Evolutionary conservation across 1,284 basidiomycete genomes (phyloP).

Genomic region (Coniophora puteana): DNA sequence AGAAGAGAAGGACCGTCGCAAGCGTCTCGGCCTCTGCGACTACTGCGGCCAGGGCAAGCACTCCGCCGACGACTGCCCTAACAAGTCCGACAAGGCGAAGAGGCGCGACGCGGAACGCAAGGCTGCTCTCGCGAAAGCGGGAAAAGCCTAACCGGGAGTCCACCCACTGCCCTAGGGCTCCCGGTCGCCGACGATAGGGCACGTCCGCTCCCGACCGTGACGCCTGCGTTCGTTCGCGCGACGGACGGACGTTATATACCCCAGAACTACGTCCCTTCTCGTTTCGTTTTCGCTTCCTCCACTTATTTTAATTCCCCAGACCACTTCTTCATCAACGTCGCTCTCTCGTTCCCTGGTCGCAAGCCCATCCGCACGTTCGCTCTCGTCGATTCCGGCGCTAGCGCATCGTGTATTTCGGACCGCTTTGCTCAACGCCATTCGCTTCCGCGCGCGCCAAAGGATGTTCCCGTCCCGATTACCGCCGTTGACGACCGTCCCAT

Average conservation of each 20-base stretch:
- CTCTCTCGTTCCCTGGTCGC: slow-evolving; percentile 26
- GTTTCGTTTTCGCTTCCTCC: slow-evolving; percentile 13
- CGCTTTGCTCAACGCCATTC: slow-evolving; percentile 27
- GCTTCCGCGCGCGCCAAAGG: slow-evolving; percentile 21
- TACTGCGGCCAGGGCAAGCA: slow-evolving; percentile 30
- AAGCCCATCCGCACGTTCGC: slow-evolving; percentile 25
- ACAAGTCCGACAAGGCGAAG: slow-evolving; percentile 16
- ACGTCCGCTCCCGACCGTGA: slow-evolving; percentile 15
- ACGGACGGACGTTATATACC: slow-evolving; percentile 13
- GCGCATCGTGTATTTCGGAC: slow-evolving; percentile 31
- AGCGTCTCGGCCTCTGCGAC: slow-evolving; percentile 20
- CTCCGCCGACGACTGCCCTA: slow-evolving; percentile 22
- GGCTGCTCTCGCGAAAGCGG: slow-evolving; percentile 14
- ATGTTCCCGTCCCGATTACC: slow-evolving; percentile 27
- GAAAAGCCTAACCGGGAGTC: slow-evolving; percentile 31
- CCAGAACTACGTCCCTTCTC: slow-evolving; percentile 8
- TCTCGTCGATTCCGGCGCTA: slow-evolving; percentile 33
- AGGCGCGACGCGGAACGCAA: slow-evolving; percentile 5
- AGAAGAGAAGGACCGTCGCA: slow-evolving; percentile 22
- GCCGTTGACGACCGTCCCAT: slow-evolving; percentile 34
- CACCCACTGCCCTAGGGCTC: slow-evolving; percentile 17
- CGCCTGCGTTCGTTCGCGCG: no score
- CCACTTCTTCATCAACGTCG: slow-evolving; percentile 33
- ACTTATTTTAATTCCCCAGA: slow-evolving; percentile 12
- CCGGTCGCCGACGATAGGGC: slow-evolving; percentile 25